Evolutionary conservation across 768 basidiomycete species (phyloP), one percentile per base, ranked within the genome.

Genomic region (Coprinellus micaceus): DNA sequence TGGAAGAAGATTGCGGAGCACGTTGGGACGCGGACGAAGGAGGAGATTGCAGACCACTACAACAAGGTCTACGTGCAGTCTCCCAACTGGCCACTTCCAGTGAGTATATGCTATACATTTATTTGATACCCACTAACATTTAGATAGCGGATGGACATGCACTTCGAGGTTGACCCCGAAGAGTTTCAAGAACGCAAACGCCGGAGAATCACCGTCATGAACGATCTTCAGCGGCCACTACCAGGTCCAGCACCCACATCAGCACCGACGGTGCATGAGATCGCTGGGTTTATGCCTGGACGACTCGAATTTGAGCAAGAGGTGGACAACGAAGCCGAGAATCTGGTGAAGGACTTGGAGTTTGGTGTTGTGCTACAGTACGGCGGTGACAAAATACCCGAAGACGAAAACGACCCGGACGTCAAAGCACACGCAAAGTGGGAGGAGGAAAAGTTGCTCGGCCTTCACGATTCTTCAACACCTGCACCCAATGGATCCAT

Each of bases 221-320:
- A 83, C 61, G 78, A 79, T 26, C 75, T 77, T 45, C 74, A 72
- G 4, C 76, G 76, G 6, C 75, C 82, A 15, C 75, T 83, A 45
- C 82, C 86, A 28, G 91, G 91, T 66, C 78, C 84, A 2, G 80
- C 89, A 1, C 89, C 94, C 3, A 91, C 89, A 5, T 98, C 96
- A 5, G 85, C 88, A 0, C 96, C 96, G 2, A 92, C 85, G 3
- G 84, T 91, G 15, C 96, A 98, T 68, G 96, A 99, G 73, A 81
- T 98, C 39, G 85, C 88, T 15, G 89, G 88, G 0, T 98, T 88
- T 73, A 87, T 99, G 66, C 96, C 96, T 9, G 96, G 96, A 15
- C 86, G 96, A n/a, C 79, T 99, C 33, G 96, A 99, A 70, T 99
- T 99, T 67, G 96, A 99, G 67, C 94, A 95, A 63, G 96, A 99